Evolutionary conservation across 306 rosid genomes (phyloP).

Genomic region (Dryas octopetala): DNA sequence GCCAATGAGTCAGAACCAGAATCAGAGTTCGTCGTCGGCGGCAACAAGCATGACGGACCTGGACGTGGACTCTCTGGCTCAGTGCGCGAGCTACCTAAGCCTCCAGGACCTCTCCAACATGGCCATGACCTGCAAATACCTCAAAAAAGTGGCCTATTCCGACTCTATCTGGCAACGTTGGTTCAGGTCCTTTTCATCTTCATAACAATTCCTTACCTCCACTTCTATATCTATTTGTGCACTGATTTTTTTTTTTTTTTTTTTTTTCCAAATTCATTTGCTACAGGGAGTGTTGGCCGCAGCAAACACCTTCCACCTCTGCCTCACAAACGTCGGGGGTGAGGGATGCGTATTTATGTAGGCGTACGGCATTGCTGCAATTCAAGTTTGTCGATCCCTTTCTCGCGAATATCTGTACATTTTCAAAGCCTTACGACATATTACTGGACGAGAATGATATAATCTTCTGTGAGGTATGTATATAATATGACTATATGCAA

Average conservation of each 20-base stretch:
- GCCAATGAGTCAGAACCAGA: conserved; percentile 15
- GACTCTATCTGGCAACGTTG: conserved; percentile 66
- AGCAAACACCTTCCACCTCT: conserved; percentile 10
- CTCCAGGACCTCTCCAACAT: conserved; percentile 63
- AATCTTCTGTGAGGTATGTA: conserved; percentile 46
- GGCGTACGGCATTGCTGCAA: conserved; percentile 46
- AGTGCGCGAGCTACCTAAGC: conserved; percentile 48
- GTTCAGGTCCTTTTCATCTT: conserved; percentile 46
- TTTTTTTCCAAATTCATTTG: background rate
- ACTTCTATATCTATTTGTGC: background rate
- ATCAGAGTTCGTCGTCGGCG: conserved; percentile 3
- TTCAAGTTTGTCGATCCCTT: conserved; percentile 65
- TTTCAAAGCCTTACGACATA: conserved; percentile 32
- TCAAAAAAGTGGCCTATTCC: conserved; percentile 64
- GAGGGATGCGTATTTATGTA: conserved; percentile 55
- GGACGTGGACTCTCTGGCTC: conserved; percentile 55
- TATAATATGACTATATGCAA: background rate
- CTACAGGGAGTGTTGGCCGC: conserved; percentile 57
- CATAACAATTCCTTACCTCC: background rate
- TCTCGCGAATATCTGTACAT: background rate
- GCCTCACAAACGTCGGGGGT: conserved; percentile 32
- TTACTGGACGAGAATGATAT: conserved; percentile 38
- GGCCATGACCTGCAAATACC: conserved; percentile 60
- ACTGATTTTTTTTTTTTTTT: background rate
- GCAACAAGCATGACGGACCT: conserved; percentile 46